phyloP scores from a whole-genome alignment of 352 stramenopile genomes.

The Phytopythium helicoides region DNA sequence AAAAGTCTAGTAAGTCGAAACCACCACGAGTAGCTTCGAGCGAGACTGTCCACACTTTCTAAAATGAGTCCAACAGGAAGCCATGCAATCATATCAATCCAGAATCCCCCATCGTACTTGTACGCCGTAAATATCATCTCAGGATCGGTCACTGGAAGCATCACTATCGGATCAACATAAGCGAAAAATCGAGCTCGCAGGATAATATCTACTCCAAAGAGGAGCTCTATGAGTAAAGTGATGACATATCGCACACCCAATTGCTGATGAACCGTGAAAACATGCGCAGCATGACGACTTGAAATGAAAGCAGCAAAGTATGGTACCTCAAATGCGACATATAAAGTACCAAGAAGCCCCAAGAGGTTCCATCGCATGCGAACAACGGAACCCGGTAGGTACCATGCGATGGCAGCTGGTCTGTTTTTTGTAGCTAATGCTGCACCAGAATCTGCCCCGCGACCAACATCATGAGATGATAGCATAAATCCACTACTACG shows the following conservation, averaged over 20 bases:
- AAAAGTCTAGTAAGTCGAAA: conserved; percentile 50
- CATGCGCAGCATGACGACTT: conserved; percentile 40
- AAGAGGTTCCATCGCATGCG: conserved; percentile 49
- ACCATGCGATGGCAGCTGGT: conserved; percentile 21
- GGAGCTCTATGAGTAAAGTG: conserved; percentile 38
- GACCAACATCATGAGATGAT: not conserved
- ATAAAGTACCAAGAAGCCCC: conserved; percentile 41
- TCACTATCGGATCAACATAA: conserved; percentile 58
- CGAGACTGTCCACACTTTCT: conserved; percentile 27
- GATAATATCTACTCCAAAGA: conserved; percentile 51
- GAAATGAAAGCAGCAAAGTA: conserved; percentile 69
- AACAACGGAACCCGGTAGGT: conserved; percentile 47
- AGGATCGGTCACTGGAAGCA: conserved; percentile 51
- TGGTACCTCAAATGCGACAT: conserved; percentile 63
- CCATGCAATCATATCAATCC: conserved; percentile 44
- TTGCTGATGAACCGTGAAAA: conserved; percentile 37
- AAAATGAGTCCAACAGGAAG: conserved; percentile 45
- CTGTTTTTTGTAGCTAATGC: conserved; percentile 1
- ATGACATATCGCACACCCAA: conserved; percentile 28
- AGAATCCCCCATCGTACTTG: conserved; percentile 50
- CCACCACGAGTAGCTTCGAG: conserved; percentile 25
- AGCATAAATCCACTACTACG: not conserved
- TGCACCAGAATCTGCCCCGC: conserved; percentile 5
- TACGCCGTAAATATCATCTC: conserved; percentile 60
- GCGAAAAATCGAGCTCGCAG: conserved; percentile 49